Evolutionary conservation across 176 grass and related monocot species (phyloP).

Genomic region (Aegilops longissima): DNA sequence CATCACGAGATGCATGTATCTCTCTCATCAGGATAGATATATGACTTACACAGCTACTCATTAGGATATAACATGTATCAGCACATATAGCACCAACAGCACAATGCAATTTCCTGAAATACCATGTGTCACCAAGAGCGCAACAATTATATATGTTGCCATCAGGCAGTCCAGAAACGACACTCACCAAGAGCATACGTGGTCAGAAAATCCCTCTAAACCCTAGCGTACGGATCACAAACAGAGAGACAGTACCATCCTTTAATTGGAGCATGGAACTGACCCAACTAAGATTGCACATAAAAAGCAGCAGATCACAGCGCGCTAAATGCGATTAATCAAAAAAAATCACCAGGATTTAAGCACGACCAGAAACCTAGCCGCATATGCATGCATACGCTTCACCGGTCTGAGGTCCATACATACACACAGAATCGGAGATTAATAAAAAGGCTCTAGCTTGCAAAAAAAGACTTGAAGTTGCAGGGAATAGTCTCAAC

Average conservation of each 20-base stretch:
- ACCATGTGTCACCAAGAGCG: neutral
- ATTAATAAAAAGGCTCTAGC: conserved; percentile 35
- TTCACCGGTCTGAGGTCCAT: too few relatives aligned
- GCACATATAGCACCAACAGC: neutral
- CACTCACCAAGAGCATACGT: neutral
- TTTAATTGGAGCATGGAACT: too few relatives aligned
- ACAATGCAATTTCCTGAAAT: neutral
- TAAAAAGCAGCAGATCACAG: neutral
- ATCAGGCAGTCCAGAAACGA: neutral
- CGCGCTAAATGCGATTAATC: neutral
- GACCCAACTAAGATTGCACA: neutral
- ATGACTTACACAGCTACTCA: neutral
- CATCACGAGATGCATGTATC: neutral
- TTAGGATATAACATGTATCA: too few relatives aligned
- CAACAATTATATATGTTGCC: neutral
- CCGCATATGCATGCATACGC: too few relatives aligned
- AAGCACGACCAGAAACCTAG: too few relatives aligned
- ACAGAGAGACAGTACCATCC: neutral
- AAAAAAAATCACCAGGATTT: too few relatives aligned
- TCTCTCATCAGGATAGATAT: neutral
- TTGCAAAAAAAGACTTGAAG: conserved; percentile 36
- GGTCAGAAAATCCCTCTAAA: neutral
- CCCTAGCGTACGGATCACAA: neutral
- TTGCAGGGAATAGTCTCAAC: conserved; percentile 43
- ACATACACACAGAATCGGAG: conserved; percentile 27